phyloP scores from a whole-genome alignment of 208 protist species.

The Paratrypanosoma confusum region DNA sequence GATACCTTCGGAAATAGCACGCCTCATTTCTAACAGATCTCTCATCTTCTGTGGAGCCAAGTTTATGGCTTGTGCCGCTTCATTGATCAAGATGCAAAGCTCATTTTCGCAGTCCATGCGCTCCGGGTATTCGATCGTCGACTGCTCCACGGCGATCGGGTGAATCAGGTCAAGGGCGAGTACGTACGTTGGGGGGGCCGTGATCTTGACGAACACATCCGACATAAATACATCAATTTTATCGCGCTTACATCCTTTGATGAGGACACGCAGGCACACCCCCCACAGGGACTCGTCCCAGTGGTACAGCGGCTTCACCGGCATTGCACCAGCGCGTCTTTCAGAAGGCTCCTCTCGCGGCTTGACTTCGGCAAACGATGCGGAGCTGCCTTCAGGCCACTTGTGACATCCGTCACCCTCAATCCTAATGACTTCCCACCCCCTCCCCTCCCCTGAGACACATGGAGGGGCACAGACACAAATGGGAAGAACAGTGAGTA shows the following conservation, averaged over 20 bases:
- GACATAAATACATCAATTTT: conserved; percentile 77
- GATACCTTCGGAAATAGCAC: no score
- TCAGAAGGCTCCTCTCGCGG: neutral
- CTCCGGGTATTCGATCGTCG: conserved; percentile 32
- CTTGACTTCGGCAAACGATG: neutral
- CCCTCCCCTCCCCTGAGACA: no score
- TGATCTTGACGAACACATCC: conserved; percentile 77
- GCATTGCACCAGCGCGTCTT: conserved; percentile 51
- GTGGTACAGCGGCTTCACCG: conserved; percentile 66
- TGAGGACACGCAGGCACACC: conserved; percentile 49
- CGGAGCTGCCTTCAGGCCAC: no score
- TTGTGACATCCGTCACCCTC: no score
- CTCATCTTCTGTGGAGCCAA: no score
- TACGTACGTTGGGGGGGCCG: conserved; percentile 75
- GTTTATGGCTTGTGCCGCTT: neutral
- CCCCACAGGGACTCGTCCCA: conserved; percentile 81
- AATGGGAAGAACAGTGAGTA: no score
- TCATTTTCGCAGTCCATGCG: neutral
- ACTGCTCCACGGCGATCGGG: conserved; percentile 38
- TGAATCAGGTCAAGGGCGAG: conserved; percentile 79
- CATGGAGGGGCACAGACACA: no score
- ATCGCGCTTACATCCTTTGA: conserved; percentile 78
- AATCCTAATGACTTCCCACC: no score
- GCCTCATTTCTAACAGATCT: no score
- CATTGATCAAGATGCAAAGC: neutral